These are phyloP conservation scores for Vitis hybrid DNA, from an alignment of 177 flowering plant genomes.

Conservation along the genomic window DNA sequence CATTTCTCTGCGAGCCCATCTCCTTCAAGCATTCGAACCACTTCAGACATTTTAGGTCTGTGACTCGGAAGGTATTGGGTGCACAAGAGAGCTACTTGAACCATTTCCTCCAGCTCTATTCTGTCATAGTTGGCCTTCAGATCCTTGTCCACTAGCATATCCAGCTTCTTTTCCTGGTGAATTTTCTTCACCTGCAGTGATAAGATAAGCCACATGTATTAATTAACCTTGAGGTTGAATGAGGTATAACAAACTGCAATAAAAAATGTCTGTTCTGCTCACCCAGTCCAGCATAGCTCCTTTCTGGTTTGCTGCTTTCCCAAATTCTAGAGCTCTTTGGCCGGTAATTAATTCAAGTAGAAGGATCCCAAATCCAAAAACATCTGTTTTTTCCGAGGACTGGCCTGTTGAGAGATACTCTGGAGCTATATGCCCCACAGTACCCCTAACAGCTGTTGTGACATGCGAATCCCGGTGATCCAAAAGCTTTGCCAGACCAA, in stretches of 20 bases:
- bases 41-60: constrained; percentile 89
- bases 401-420: constrained; percentile 93
- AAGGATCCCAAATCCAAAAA: constrained; percentile 89
- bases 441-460: constrained; percentile 89
- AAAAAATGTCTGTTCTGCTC: constrained; percentile 16
- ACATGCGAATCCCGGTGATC: constrained; percentile 88
- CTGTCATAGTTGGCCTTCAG: constrained; percentile 56
- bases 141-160: constrained; percentile 75
- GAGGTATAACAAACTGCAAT: too few species aligned
- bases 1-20: constrained; percentile 86
- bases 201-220: too few species aligned
- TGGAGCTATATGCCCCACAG: constrained; percentile 91
- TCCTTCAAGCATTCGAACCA: constrained; percentile 84
- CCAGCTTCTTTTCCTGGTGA: constrained; percentile 76
- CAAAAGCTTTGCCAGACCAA: constrained; percentile 85
- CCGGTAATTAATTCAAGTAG: constrained; percentile 84
- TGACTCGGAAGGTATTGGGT: constrained; percentile 73
- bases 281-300: constrained; percentile 95
- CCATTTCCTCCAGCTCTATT: constrained; percentile 81
- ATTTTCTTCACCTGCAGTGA: constrained; percentile 69
- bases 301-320: constrained; percentile 82
- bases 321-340: constrained; percentile 78
- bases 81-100: constrained; percentile 74
- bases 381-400: constrained; percentile 93
- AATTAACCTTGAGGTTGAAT: too few species aligned